A percentile compares a stretch with the other conserved stretches of the same genome.
phyloP scores from a whole-genome alignment of 225 moss, liverwort and hornwort species.

The Anthoceros angustus region DNA sequence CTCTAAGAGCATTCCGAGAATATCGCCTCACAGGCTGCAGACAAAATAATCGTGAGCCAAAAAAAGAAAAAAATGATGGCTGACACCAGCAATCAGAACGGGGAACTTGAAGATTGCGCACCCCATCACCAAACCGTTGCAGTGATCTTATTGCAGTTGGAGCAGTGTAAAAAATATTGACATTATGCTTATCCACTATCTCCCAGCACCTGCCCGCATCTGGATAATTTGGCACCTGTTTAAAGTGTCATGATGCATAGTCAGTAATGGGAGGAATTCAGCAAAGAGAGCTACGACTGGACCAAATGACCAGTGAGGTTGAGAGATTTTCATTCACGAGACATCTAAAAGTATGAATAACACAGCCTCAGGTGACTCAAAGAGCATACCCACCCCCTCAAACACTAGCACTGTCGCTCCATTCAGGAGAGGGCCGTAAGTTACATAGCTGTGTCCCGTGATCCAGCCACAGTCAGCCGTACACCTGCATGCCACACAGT shows the following conservation, averaged over 20 bases:
- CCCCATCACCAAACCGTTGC: constrained; percentile 85
- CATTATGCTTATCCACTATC: constrained; percentile 92
- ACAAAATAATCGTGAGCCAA: constrained; percentile 6
- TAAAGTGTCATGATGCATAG: not conserved
- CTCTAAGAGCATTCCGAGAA: constrained; percentile 64
- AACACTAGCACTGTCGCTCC: constrained; percentile 74
- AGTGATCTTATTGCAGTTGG: constrained; percentile 83
- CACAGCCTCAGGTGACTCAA: not conserved
- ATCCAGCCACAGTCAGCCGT: constrained; percentile 99
- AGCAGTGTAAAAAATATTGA: constrained; percentile 84
- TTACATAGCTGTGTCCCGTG: constrained; percentile 94
- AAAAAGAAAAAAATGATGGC: not conserved
- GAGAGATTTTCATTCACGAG: not conserved
- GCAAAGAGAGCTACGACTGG: not conserved
- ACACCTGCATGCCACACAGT: constrained; percentile 33
- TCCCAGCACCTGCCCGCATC: constrained; percentile 96
- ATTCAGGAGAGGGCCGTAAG: constrained; percentile 90
- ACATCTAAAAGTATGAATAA: too few relatives aligned
- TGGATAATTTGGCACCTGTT: constrained; percentile 78
- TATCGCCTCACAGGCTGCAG: constrained; percentile 62
- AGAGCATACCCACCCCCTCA: constrained; percentile 53
- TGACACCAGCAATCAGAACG: not conserved
- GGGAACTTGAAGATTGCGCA: constrained; percentile 6
- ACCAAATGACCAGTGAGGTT: not conserved
- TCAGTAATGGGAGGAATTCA: not conserved